A percentile compares a stretch with the other conserved stretches of the same genome.
phyloP scores from a whole-genome alignment of 2,329 filamentous ascomycete species.

The Trichoderma aggressivum region DNA sequence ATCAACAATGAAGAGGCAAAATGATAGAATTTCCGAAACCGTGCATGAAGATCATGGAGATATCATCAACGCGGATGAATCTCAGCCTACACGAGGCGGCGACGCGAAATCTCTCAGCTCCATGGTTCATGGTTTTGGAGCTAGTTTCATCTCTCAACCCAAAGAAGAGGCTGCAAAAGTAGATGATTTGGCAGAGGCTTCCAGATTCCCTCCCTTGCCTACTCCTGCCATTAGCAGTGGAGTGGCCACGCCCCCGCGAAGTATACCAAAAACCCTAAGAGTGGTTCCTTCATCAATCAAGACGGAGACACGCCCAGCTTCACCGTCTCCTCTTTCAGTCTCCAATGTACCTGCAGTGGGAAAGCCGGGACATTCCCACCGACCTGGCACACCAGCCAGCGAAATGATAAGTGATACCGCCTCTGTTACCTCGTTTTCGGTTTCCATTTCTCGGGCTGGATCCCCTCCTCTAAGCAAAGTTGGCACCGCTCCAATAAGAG shows the following conservation, averaged over 20 bases:
- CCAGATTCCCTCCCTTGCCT: constrained; percentile 51
- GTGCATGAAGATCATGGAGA: constrained; percentile 1
- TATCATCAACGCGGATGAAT: constrained; percentile 7
- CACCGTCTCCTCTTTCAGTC: background rate
- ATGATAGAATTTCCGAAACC: constrained; percentile 13
- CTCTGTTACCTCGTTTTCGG: constrained; percentile 68
- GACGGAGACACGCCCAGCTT: background rate
- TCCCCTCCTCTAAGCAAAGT: constrained; percentile 65
- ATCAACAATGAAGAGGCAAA: constrained; percentile 32
- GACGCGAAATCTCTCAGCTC: background rate
- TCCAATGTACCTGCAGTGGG: constrained; percentile 31
- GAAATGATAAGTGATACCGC: constrained; percentile 75
- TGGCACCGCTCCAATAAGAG: constrained; percentile 64
- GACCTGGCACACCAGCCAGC: constrained; percentile 70
- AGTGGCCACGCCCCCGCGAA: constrained; percentile 49
- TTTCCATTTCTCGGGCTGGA: constrained; percentile 64
- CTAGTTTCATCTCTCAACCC: background rate
- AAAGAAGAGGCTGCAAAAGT: background rate
- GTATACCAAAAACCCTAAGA: constrained; percentile 63
- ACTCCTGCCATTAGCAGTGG: constrained; percentile 39
- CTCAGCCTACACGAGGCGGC: background rate
- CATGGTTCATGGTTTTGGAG: background rate
- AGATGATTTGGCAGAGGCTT: constrained; percentile 25
- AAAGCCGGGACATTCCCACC: constrained; percentile 33
- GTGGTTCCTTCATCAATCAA: constrained; percentile 49